Evolutionary conservation across 1,139 yeast genomes (phyloP), one percentile per base, ranked within the genome.

Genomic region (Blastobotrys apis): DNA sequence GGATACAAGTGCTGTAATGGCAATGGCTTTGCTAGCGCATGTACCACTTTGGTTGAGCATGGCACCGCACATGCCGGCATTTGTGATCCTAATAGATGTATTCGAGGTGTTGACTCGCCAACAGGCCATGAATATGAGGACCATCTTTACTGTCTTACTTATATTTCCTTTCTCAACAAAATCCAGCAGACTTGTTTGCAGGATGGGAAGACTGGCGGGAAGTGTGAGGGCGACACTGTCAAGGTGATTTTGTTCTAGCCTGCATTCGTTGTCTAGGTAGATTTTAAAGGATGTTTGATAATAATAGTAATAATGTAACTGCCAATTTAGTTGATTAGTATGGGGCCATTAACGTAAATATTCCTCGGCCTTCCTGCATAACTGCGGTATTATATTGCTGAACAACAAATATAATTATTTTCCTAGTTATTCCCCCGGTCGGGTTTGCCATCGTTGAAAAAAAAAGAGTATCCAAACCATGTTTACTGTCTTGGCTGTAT

Each of bases 31-130:
- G 39, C 15, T 2, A 15, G 22, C 8, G 23, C n/a, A 27, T 37
- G 39, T 26, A 37, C 39, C 9, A 37, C 39, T 4, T 5, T 25
- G 4, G 15, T 19, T 12, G 5, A 6, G 5, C 25, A 5, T 8
- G 33, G 33, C 16, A 25, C 22, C 16, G 39, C 39, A n/a, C 20
- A 15, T 27, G 21, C 13, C 13, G 39, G 39, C 19, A 15, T 37
- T 16, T 37, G 39, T 15, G 33, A 37, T 26, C 39, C 39, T n/a
- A 2, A 6, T 3, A 13, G 39, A 27, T 37, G 39, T 37, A 26
- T 37, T 19, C 20, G 39, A 10, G 39, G 39, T 3, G 39, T 15
- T 12, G 5, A 6, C 13, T 4, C 8, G 15, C 39, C 39, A 25
- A 37, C 39, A 10, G 39, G 39, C 9, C 13, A 12, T 35, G 38